Evolutionary conservation across 2,329 filamentous ascomycete species (phyloP), one percentile per base, ranked within the genome.

Genomic region (Ophiocordyceps australis): DNA sequence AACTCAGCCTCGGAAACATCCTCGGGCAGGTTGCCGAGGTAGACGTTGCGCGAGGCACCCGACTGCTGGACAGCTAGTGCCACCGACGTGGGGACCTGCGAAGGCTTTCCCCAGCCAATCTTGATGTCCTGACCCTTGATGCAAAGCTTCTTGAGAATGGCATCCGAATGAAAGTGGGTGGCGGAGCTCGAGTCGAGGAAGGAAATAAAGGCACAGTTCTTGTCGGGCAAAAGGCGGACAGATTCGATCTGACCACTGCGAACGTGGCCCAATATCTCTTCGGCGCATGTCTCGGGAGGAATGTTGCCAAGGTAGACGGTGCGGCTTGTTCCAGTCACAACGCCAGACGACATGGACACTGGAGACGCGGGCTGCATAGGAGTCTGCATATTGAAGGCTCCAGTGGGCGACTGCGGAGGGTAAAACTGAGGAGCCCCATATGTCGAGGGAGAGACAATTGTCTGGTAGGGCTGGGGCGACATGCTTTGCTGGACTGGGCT

Each of bases 131-230:
- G 89, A 15, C 86, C 86, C 55, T 92, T 85, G 59, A 98, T 92
- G 42, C 85, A 85, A 47, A 98, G 71, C 65, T 95, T 98, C 65
- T 98, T 98, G 67, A 98, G 69, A 55, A 98, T 98, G 39, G 89
- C 89, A 63, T 98, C 89, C 13, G 89, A 98, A 62, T 98, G 89
- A 59, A 98, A 98, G 50, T 98, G 89, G 14, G 86, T 95, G 29
- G 89, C 89, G 17, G 89, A 94, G 57, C 85, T 93, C 42, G 85
- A 83, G 46, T 98, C 89, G 37, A 98, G 64, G 61, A 98, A 98
- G 7, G 89, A 98, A 48, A 98, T 95, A 63, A 98, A 98, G 30
- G 89, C 89, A 47, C 89, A 98, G 65, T 95, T 98, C 80, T 95
- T 98, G 57, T 98, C 89, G 14, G 86, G 82, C 28, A 98, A 64